These are phyloP conservation scores for Geotrichum siamense DNA, from an alignment of 1,139 yeast genomes.

Conservation along the genomic window DNA sequence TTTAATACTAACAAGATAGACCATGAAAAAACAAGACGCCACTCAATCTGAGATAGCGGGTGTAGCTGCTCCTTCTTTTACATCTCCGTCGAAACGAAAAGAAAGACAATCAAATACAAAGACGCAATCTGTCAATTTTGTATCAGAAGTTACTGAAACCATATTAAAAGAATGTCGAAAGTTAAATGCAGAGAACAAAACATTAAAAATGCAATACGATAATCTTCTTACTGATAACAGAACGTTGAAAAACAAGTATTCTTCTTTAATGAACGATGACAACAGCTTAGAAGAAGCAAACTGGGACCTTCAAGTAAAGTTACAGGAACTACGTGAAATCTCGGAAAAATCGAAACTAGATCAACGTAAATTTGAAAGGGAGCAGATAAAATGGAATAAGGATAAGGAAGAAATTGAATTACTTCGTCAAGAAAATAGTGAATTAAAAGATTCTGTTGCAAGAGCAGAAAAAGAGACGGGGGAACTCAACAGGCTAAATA, in stretches of 20 bases:
- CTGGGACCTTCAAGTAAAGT: slow-evolving; percentile 67
- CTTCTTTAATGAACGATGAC: slow-evolving; percentile 37
- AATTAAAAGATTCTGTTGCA: slow-evolving; percentile 20
- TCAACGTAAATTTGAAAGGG: not conserved
- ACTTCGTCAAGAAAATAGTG: slow-evolving; percentile 26
- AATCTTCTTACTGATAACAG: slow-evolving; percentile 37
- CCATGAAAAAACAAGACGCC: no score
- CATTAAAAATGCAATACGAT: slow-evolving; percentile 39
- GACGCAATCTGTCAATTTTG: slow-evolving; percentile 63
- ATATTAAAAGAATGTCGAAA: slow-evolving; percentile 72
- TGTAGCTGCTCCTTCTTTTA: not conserved
- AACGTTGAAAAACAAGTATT: slow-evolving; percentile 32
- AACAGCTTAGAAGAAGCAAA: slow-evolving; percentile 57
- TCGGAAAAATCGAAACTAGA: slow-evolving; percentile 1
- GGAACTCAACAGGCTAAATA: slow-evolving; percentile 23
- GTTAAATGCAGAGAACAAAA: slow-evolving; percentile 48
- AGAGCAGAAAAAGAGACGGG: slow-evolving; percentile 22
- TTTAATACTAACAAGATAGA: no score
- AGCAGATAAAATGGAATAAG: slow-evolving; percentile 1
- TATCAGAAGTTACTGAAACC: slow-evolving; percentile 76
- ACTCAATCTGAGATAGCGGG: not conserved
- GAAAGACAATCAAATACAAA: slow-evolving; percentile 18
- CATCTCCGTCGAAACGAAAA: slow-evolving; percentile 10
- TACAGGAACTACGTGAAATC: slow-evolving; percentile 45
- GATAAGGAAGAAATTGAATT: slow-evolving; percentile 24